Evolutionary conservation across 305 asterid species (phyloP).

Genomic region (Salvia sclarea): DNA sequence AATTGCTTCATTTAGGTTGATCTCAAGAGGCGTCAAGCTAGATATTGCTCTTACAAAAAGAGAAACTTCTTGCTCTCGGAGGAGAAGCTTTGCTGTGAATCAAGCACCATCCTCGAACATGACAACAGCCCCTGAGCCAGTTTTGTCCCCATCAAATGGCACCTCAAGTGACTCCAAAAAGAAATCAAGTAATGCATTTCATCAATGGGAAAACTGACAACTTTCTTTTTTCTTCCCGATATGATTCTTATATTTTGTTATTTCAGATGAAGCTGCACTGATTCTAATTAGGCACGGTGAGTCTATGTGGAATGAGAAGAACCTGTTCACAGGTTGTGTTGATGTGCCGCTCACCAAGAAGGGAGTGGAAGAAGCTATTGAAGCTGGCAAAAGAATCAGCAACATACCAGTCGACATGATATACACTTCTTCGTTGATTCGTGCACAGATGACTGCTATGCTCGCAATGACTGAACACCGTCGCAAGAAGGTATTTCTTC

Average conservation of each 20-base stretch:
- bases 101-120: slow-evolving; percentile 62
- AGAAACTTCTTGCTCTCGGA: slow-evolving; percentile 44
- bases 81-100: slow-evolving; percentile 43
- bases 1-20: slow-evolving; percentile 50
- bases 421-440: slow-evolving; percentile 82
- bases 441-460: slow-evolving; percentile 99
- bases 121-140: slow-evolving; percentile 49
- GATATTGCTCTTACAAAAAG: slow-evolving; percentile 42
- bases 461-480: slow-evolving; percentile 98
- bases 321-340: slow-evolving; percentile 94
- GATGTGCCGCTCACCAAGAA: slow-evolving; percentile 89
- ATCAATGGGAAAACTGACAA: not conserved
- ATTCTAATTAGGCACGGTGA: slow-evolving; percentile 94
- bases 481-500: slow-evolving; percentile 66
- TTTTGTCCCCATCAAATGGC: slow-evolving; percentile 57
- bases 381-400: slow-evolving; percentile 91
- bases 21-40: slow-evolving; percentile 55
- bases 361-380: slow-evolving; percentile 93
- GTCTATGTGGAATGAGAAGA: slow-evolving; percentile 98
- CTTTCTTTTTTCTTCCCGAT: not conserved
- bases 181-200: slow-evolving; percentile 61
- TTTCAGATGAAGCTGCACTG: slow-evolving; percentile 80
- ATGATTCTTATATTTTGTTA: not conserved
- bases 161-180: slow-evolving; percentile 53
- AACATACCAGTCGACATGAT: slow-evolving; percentile 90